A percentile compares a stretch with the other conserved stretches of the same genome.
Evolutionary conservation across 768 basidiomycete genomes (phyloP).

Genomic region (Gloeophyllum trabeum): DNA sequence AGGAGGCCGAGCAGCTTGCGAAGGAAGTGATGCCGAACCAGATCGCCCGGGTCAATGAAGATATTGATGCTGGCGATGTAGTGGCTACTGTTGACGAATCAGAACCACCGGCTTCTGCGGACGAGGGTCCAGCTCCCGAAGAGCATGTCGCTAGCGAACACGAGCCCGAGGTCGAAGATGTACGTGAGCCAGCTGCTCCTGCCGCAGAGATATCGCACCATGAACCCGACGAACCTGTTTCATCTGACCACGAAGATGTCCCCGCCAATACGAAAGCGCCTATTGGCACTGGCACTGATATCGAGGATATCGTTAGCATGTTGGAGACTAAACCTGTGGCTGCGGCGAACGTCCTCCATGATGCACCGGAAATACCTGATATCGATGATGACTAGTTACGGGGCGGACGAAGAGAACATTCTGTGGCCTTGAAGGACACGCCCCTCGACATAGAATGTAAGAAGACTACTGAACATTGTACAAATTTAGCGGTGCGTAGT

Average conservation of each 20-base stretch:
- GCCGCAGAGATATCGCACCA: constrained; percentile 3
- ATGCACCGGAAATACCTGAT: no score
- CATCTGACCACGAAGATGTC: constrained; percentile 3
- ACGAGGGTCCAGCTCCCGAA: not conserved
- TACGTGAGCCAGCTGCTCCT: constrained; percentile 9
- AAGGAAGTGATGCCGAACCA: not conserved
- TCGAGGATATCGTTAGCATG: constrained; percentile 58
- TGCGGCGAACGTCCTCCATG: no score
- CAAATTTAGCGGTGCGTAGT: no score
- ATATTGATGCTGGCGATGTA: not conserved
- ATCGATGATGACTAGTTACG: no score
- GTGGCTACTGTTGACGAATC: not conserved
- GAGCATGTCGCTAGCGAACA: not conserved
- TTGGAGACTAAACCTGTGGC: constrained; percentile 46
- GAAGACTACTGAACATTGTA: no score
- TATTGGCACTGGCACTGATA: constrained; percentile 24
- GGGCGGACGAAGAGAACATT: no score
- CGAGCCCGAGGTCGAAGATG: constrained; percentile 8
- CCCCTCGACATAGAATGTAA: no score
- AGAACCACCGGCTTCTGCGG: not conserved
- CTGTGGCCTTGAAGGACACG: no score
- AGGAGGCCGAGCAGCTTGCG: not conserved
- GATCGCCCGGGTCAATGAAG: not conserved
- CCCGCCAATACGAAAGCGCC: constrained; percentile 4
- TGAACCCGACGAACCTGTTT: constrained; percentile 6